phyloP scores from a whole-genome alignment of 225 moss, liverwort and hornwort genomes.

The Polytrichum formosum region DNA sequence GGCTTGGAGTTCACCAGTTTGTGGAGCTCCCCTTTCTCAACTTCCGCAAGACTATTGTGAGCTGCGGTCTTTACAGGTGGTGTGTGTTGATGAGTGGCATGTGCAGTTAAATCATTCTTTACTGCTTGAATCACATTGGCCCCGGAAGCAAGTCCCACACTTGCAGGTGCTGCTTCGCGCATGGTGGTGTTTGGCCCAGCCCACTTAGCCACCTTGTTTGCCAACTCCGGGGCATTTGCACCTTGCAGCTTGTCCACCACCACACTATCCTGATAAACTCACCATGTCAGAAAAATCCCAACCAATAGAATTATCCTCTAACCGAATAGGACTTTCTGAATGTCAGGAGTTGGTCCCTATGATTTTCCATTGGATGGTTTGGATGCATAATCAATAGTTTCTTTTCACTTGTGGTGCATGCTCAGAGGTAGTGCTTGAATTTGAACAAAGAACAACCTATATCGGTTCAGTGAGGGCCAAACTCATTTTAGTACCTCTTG shows the following conservation, averaged over 20 bases:
- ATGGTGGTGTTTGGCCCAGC: constrained; percentile 41
- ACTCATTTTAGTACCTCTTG: no score
- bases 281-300: not conserved
- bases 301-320: no score
- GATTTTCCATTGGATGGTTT: not conserved
- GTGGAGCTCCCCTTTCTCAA: constrained; percentile 40
- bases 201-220: constrained; percentile 61
- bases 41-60: constrained; percentile 23
- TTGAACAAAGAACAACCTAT: no score
- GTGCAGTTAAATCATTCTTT: constrained; percentile 22
- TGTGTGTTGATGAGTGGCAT: constrained; percentile 6
- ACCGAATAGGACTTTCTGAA: no score
- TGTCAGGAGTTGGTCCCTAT: not conserved
- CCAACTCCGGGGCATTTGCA: constrained; percentile 75
- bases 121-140: constrained; percentile 51
- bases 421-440: no score
- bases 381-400: no score
- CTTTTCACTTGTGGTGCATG: no score
- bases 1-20: constrained; percentile 41
- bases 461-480: no score
- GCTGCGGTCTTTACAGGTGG: constrained; percentile 30
- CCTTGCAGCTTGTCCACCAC: constrained; percentile 69
- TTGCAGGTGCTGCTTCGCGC: constrained; percentile 30
- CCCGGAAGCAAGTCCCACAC: constrained; percentile 52
- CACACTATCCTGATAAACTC: constrained; percentile 41